Conservation (phyloP, 2,329 filamentous ascomycete genomes). For the Trichoderma sp. region DNA sequence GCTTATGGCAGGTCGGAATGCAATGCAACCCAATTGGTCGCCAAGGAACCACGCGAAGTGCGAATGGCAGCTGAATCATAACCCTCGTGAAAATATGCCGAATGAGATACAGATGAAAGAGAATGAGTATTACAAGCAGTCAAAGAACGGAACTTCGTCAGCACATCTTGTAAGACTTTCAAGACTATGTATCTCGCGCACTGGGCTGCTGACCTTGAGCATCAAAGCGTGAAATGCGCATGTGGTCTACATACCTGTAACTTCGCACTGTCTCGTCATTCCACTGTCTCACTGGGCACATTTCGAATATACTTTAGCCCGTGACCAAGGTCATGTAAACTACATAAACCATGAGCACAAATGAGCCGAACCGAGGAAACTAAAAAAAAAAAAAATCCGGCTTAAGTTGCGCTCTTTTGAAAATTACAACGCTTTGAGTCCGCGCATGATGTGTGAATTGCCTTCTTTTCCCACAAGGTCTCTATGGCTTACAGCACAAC, state of each 20-base stretch:
- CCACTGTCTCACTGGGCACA: neutral
- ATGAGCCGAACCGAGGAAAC: neutral
- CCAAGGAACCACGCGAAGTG: neutral
- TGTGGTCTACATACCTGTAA: neutral
- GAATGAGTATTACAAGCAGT: neutral
- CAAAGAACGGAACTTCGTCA: neutral
- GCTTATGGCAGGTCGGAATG: constrained; percentile 2
- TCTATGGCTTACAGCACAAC: neutral
- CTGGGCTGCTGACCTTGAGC: neutral
- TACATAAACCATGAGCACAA: neutral
- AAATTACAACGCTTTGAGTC: neutral
- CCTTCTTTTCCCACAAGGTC: neutral
- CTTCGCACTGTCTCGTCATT: constrained; percentile 10
- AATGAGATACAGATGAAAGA: neutral
- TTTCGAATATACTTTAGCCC: neutral
- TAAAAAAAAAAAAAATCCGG: neutral
- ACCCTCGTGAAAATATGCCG: neutral
- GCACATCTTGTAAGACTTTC: neutral
- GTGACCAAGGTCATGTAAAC: neutral
- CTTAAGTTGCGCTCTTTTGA: neutral
- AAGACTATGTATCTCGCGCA: neutral
- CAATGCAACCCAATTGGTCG: constrained; percentile 5
- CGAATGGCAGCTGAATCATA: neutral
- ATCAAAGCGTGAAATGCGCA: neutral
- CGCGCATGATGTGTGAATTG: neutral